Percentiles rank a stretch among this genome's conserved stretches.
Conservation (phyloP, 2,329 filamentous ascomycete genomes). For the Ascochyta lentis region DNA sequence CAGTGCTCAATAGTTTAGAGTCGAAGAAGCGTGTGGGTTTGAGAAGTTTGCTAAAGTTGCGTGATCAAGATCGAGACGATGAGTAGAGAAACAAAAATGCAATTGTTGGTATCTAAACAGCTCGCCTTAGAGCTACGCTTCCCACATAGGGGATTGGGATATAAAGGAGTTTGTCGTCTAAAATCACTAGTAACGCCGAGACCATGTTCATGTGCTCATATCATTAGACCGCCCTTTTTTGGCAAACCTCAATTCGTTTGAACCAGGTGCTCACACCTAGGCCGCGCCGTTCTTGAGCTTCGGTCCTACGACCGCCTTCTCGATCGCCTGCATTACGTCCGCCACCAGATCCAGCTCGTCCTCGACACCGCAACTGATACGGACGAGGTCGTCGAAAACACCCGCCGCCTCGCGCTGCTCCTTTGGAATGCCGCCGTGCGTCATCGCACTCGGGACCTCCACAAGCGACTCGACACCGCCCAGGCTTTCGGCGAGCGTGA, state of each 20-base stretch:
- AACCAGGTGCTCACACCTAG: not conserved
- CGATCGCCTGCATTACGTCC: slow-evolving; percentile 83
- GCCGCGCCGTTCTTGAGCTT: slow-evolving; percentile 45
- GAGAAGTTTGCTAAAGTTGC: too few species aligned
- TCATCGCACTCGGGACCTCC: slow-evolving; percentile 95
- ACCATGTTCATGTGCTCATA: slow-evolving; percentile 15
- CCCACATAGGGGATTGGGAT: slow-evolving; percentile 18
- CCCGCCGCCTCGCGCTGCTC: slow-evolving; percentile 91
- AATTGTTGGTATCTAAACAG: slow-evolving; percentile 17
- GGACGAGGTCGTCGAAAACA: slow-evolving; percentile 92
- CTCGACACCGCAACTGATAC: slow-evolving; percentile 93
- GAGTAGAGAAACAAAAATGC: not conserved
- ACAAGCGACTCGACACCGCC: slow-evolving; percentile 92
- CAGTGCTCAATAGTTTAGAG: too few species aligned
- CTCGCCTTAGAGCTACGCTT: slow-evolving; percentile 22
- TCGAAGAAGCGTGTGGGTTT: too few species aligned
- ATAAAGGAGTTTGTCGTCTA: slow-evolving; percentile 24
- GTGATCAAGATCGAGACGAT: not conserved
- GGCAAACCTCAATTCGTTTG: not conserved
- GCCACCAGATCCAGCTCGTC: slow-evolving; percentile 82
- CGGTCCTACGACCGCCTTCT: slow-evolving; percentile 69
- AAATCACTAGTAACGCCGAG: slow-evolving; percentile 17
- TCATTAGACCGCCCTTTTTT: slow-evolving; percentile 22
- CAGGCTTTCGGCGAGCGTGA: slow-evolving; percentile 90
- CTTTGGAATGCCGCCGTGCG: slow-evolving; percentile 90